These are phyloP conservation scores for Wickerhamiella sergipiensis DNA, from an alignment of 805 yeast species.

Conservation along the genomic window DNA sequence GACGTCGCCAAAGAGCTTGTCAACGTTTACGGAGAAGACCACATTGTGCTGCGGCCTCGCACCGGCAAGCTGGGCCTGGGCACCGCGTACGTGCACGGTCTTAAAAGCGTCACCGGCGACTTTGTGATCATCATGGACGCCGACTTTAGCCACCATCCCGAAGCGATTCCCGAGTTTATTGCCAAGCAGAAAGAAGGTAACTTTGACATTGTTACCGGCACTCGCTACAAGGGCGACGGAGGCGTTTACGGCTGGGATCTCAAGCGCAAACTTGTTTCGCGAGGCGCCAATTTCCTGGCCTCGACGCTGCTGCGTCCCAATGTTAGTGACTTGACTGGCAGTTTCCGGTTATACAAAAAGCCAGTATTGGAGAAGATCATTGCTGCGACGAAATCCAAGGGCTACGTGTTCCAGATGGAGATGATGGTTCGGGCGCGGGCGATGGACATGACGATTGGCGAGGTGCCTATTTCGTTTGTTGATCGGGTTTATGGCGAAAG, in stretches of 20 bases:
- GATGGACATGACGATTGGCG: conserved; percentile 60
- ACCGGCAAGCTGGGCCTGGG: conserved; percentile 70
- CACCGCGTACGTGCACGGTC: conserved; percentile 69
- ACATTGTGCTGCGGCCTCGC: conserved; percentile 52
- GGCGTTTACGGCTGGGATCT: conserved; percentile 80
- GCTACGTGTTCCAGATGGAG: conserved; percentile 79
- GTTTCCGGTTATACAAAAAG: conserved; percentile 62
- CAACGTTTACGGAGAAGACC: conserved; percentile 41
- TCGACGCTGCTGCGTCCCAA: conserved; percentile 55
- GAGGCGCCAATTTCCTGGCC: conserved; percentile 73
- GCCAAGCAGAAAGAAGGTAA: conserved; percentile 36
- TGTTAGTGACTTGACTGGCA: conserved; percentile 65
- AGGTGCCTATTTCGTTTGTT: conserved; percentile 66
- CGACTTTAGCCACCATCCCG: conserved; percentile 64
- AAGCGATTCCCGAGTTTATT: conserved; percentile 64
- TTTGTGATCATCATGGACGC: conserved; percentile 76
- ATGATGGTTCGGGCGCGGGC: conserved; percentile 74
- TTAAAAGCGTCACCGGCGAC: conserved; percentile 56
- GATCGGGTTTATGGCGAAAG: conserved; percentile 70
- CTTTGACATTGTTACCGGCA: conserved; percentile 34
- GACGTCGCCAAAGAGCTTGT: conserved; percentile 27
- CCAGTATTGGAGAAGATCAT: conserved; percentile 53
- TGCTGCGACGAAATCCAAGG: conserved; percentile 55
- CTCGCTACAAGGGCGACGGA: conserved; percentile 68
- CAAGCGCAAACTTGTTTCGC: conserved; percentile 59